A percentile compares a stretch with the other conserved stretches of the same genome.
Evolutionary conservation across 2,329 filamentous ascomycete species (phyloP).

Genomic region (Aspergillus ibericus): DNA sequence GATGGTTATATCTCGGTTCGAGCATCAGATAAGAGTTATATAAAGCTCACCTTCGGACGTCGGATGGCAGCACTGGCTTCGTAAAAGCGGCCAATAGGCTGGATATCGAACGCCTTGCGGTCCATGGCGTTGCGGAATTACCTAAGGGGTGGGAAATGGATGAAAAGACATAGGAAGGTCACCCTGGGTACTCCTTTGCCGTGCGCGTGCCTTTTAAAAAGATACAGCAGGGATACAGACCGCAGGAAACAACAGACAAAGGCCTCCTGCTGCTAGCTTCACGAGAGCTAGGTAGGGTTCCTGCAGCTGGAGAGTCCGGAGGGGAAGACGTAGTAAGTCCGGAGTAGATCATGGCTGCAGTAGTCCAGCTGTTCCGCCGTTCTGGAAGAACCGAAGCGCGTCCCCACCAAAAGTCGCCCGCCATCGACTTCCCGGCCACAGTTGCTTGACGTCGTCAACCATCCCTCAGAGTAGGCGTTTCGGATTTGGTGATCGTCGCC

Average conservation of each 20-base stretch:
- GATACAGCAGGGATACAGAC: background rate
- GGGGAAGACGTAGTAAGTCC: background rate
- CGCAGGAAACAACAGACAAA: background rate
- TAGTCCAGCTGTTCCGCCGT: constrained; percentile 8
- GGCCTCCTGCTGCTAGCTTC: background rate
- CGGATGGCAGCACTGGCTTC: constrained; percentile 70
- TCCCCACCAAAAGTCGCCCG: constrained; percentile 20
- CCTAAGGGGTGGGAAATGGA: background rate
- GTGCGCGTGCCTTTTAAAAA: background rate
- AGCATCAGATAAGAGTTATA: background rate
- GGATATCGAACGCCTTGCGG: constrained; percentile 59
- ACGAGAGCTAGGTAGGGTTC: background rate
- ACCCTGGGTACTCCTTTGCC: background rate
- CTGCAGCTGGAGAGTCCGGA: background rate
- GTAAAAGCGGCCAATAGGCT: constrained; percentile 68
- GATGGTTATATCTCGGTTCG: constrained; percentile 8
- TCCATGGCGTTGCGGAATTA: constrained; percentile 28
- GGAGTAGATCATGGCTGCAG: background rate
- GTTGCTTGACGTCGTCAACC: background rate
- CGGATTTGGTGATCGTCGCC: background rate
- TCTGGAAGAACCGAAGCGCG: constrained; percentile 12
- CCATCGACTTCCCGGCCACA: constrained; percentile 5
- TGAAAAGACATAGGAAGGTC: background rate
- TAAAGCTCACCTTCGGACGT: constrained; percentile 63
- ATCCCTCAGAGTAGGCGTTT: background rate